phyloP scores from a whole-genome alignment of 2,329 filamentous ascomycete genomes.

The Tolypocladium inflatum region DNA sequence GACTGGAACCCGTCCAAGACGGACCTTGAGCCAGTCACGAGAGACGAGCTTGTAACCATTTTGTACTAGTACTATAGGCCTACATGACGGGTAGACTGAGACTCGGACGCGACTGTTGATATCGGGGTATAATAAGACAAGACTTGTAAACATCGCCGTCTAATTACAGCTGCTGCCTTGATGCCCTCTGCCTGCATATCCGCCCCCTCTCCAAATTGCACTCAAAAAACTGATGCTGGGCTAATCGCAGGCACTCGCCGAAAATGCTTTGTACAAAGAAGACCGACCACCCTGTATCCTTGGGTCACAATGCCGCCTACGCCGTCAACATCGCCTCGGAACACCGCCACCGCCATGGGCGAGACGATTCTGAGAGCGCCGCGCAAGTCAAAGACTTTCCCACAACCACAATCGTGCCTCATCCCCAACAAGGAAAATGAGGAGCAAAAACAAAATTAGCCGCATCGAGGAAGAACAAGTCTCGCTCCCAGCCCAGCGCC shows the following conservation, averaged over 20 bases:
- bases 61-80: background rate
- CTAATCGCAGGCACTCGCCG: slow-evolving; percentile 14
- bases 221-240: slow-evolving; percentile 13
- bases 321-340: background rate
- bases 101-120: background rate
- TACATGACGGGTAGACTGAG: background rate
- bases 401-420: background rate
- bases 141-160: slow-evolving; percentile 17
- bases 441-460: slow-evolving; percentile 8
- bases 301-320: background rate
- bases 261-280: slow-evolving; percentile 25
- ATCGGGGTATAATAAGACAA: slow-evolving; percentile 10
- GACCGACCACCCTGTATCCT: slow-evolving; percentile 10
- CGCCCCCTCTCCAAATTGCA: slow-evolving; percentile 2
- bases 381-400: background rate
- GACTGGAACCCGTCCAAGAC: slow-evolving; percentile 22
- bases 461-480: slow-evolving; percentile 4
- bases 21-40: background rate
- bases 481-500: slow-evolving; percentile 9
- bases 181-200: slow-evolving; percentile 7
- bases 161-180: slow-evolving; percentile 23
- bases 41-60: background rate
- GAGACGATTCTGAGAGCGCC: background rate
- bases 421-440: slow-evolving; percentile 1
- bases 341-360: background rate